Evolutionary conservation across 441 rosid genomes (phyloP), one percentile per base, ranked within the genome.

Genomic region (Bruguiera hainesii): DNA sequence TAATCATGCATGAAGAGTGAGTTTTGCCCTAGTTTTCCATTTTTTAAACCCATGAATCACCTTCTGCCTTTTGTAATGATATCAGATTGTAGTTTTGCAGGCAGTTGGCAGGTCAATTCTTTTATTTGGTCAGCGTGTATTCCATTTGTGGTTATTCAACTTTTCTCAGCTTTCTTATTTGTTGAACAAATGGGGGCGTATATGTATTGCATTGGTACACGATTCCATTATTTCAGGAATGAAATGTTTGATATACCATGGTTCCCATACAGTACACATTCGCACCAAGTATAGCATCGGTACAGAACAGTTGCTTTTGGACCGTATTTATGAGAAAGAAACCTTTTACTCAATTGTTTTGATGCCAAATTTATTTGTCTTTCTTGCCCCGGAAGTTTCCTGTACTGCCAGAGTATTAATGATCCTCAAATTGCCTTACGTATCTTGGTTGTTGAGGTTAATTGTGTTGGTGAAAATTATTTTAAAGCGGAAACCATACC

Each of bases 1-100:
- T 74, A 83, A 71, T 76, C 68, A 67, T 75, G 82, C 76, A 63
- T 75, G 79, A 75, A 72, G 84, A 75, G 84, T 82, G 84, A 78
- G 77, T 78, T 70, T 64, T 68, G 61, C 59, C 64, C 60, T 25
- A 21, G 7, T 48, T 51, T 64, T 57, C 25, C 26, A 67, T 63
- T 58, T 23, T 57, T 60, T 21, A 21, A 6, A 37, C 30, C 62
- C 65, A 48, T 61, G 20, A 39, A 42, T 49, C 61, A 35, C 30
- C 74, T 63, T 49, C 76, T 72, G 80, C 73, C 65, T 74, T 63
- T 26, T 74, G 76, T 73, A 72, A 53, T 64, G 78, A 67, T 74
- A 75, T 33, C 70, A 73, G 67, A 61, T 68, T 75, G 81, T 73
- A 74, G 80, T 79, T 71, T 68, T 19, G 50, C 61, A 62, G 80